Evolutionary conservation across 345 rosid genomes (phyloP), one percentile per base, ranked within the genome.

Genomic region (Corymbia maculata): DNA sequence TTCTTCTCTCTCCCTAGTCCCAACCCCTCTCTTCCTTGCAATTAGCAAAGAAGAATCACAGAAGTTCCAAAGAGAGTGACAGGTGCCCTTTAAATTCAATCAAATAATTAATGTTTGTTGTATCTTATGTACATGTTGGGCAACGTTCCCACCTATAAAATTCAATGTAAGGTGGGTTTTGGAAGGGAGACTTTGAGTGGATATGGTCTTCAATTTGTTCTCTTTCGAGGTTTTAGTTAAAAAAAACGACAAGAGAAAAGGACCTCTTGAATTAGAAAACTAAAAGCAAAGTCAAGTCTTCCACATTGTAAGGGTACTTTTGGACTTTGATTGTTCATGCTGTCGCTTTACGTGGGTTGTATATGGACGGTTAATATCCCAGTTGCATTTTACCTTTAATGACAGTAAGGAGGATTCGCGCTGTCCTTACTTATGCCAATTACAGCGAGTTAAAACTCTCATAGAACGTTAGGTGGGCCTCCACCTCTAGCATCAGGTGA

Each of bases 381-480:
- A 16, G 8, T 68, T 32, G 2, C 79, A 16, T 16, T 32, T 70
- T 16, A 7, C 10, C 44, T 66, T 30, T 66, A 68, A n/a, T 4
- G 45, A 68, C 1, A 0, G 61, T 2, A 6, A 30, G 22, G 3
- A 16, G 3, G 0, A 68, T 16, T 16, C 0, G 4, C 4, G 3
- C 21, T 17, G 3, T 32, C 16, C 21, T 4, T 19, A 30, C 44
- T 16, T 0, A 16, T 0, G 21, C 22, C 19, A 16, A 8, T 32
- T 68, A 32, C 2, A 0, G 9, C 22, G 2, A 32, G 24, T 9
- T n/a, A 21, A 70, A 70, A 16, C 1, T 68, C 3, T 32, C 7
- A 16, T 16, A 7, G 32, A 16, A 4, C 3, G 12, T 16, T 8
- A 8, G 61, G 26, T 21, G 28, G 28, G 61, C 61, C 61, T 21